Base-by-base conservation (phyloP, 495 filamentous ascomycete species). In the Jackrogersella minutella region DNA sequence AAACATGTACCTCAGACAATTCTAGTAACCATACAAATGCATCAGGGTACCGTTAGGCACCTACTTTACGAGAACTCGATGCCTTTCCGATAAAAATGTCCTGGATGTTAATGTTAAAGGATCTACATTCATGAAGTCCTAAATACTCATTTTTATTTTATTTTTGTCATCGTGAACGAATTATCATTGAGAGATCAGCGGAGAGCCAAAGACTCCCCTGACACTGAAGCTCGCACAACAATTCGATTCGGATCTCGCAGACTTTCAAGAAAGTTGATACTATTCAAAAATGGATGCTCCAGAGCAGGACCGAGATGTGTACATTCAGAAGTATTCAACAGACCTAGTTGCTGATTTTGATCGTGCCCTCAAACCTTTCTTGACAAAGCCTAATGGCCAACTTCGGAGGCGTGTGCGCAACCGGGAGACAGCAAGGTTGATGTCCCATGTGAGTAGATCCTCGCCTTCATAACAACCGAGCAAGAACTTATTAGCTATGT, bases 301-400 rank as follows among this genome's bases (percentile, higher is more conserved):
- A 8, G 83, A 84, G 19, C 73, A 77, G 16, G 91, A 92, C 40
- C 77, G 82, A 53, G 91, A 93, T 64, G 78, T 92, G 46, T 87
- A 90, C 71, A 83, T 96, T 16, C 90, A 92, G 71, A 87, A 88
- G 41, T 81, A 84, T 36, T 91, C 91, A 2, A 77, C 80, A 11
- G 88, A 91, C 46, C 79, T 93, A 44, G 79, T 93, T 33, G 72
- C 78, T 8, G 88, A 92, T 58, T 87, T 94, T 62, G 72, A 79
- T 79, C 79, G 75, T 47, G 87, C 78, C 61, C 82, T 86, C 56
- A 77, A 67, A 31, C 81, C 70, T 26, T 90, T 85, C 62, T 73
- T 86, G 9, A 76, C 78, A 56, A 84, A 80, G 58, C 68, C 70
- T 13, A 71, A 78, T 28, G 72, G 70, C 44, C 66, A 74, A 19